phyloP scores from a whole-genome alignment of 306 rosid genomes.

The Cicer chorassanicum region DNA sequence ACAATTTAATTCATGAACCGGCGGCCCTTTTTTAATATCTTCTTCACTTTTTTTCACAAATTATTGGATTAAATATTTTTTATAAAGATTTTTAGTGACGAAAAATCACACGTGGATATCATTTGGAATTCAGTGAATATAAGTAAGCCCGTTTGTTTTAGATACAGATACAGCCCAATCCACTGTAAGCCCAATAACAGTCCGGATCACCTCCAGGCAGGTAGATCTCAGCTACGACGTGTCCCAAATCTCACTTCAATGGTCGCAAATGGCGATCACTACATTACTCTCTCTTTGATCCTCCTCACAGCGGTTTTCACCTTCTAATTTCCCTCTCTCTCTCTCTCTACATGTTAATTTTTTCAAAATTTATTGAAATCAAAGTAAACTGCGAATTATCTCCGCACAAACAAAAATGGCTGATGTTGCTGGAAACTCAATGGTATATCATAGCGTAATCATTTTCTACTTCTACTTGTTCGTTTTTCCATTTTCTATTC shows the following conservation, averaged over 20 bases:
- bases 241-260: conserved; percentile 29
- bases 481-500: not conserved
- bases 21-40: too few species aligned
- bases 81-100: too few species aligned
- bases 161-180: not conserved
- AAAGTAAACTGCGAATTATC: conserved; percentile 5
- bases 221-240: conserved; percentile 18
- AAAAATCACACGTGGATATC: too few species aligned
- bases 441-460: conserved; percentile 30
- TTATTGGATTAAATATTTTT: too few species aligned
- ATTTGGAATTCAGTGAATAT: too few species aligned
- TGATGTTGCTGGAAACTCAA: conserved; percentile 42
- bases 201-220: conserved; percentile 15
- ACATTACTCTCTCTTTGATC: not conserved
- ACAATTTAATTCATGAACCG: too few species aligned
- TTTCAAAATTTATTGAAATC: not conserved
- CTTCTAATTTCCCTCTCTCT: not conserved
- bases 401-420: conserved; percentile 44
- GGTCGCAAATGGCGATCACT: conserved; percentile 32
- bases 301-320: not conserved
- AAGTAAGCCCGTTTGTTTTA: too few species aligned
- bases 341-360: not conserved
- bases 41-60: too few species aligned
- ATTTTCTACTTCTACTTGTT: not conserved
- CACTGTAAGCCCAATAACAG: not conserved